Evolutionary conservation across 768 basidiomycete species (phyloP), one percentile per base, ranked within the genome.

Genomic region (Krasilnikovozyma curviuscula): DNA sequence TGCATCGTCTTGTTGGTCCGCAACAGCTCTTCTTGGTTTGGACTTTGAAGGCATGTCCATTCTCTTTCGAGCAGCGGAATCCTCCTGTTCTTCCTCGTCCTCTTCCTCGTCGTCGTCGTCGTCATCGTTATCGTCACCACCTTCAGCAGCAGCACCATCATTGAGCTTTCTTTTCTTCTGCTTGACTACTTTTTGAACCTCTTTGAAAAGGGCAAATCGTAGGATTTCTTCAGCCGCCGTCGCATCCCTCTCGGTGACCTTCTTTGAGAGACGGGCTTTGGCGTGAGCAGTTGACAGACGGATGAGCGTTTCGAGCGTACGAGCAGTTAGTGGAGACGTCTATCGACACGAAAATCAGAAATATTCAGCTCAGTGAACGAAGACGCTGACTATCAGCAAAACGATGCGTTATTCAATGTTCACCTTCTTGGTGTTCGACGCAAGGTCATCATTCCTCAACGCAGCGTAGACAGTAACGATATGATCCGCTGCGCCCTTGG

Each of bases 251-350:
- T 79, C 74, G 58, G 83, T 77, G 10, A 98, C 83, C 55, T 81
- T 81, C 37, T 74, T 50, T 7, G 88, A 89, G 8, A 98, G 71
- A 18, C 91, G 78, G 14, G 86, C 77, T 65, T 98, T 98, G 38
- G 93, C 93, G 65, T 98, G 93, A 1, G 93, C 93, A 16, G 91
- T 98, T 5, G 93, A 77, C 8, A 98, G 74, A 70, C 93, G 93
- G 64, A 98, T 98, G 40, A 98, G 73, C 0, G 93, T 98, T 66
- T 98, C 93, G 50, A 98, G 77, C 3, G 93, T 93, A 73, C 93
- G 89, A 18, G 93, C 91, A 3, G 93, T 98, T 57, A 98, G 68
- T 9, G 93, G 93, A 5, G 91, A 83, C 4, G 93, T 98, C 91
- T 97, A 57, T 40, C 21, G 9, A n/a, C 30, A 35, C 43, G 44